Evolutionary conservation across 805 yeast genomes (phyloP).

Genomic region (Candida insectorum): DNA sequence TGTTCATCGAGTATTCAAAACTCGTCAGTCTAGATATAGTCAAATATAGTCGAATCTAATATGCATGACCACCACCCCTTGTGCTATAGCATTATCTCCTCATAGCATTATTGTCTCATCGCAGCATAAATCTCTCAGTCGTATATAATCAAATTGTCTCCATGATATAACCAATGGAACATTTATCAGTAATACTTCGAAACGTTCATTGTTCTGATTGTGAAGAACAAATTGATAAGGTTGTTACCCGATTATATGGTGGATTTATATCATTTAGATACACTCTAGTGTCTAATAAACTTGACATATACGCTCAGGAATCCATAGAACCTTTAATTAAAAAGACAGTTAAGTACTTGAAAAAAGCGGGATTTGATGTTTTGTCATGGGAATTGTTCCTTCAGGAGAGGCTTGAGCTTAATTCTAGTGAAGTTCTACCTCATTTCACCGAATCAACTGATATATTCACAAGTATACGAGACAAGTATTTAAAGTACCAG

Average conservation of each 20-base stretch:
- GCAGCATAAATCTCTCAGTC: conserved; percentile 7
- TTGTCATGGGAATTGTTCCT: conserved; percentile 29
- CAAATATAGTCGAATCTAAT: too few relatives aligned
- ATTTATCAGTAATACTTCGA: conserved; percentile 22
- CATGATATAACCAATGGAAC: conserved; percentile 22
- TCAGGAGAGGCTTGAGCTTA: conserved; percentile 15
- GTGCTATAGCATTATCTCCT: too few relatives aligned
- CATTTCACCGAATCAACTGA: background rate
- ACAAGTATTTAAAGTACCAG: too few relatives aligned
- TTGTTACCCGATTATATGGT: too few relatives aligned
- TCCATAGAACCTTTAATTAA: conserved; percentile 13
- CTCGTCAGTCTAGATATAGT: too few relatives aligned
- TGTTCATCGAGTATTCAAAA: too few relatives aligned
- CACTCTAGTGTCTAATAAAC: too few relatives aligned
- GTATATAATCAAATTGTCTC: conserved; percentile 1
- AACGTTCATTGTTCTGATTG: too few relatives aligned
- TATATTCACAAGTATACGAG: too few relatives aligned
- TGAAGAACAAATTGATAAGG: too few relatives aligned
- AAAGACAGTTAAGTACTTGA: conserved; percentile 22
- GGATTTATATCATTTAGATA: too few relatives aligned
- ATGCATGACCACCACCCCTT: background rate
- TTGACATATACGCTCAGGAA: conserved; percentile 20
- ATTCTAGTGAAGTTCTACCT: conserved; percentile 12
- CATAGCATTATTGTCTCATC: conserved; percentile 7
- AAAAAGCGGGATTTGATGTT: conserved; percentile 35